A percentile compares a stretch with the other conserved stretches of the same genome.
These are phyloP conservation scores for Sphagnurus paluster DNA, from an alignment of 1,284 basidiomycete genomes.

Conservation along the genomic window DNA sequence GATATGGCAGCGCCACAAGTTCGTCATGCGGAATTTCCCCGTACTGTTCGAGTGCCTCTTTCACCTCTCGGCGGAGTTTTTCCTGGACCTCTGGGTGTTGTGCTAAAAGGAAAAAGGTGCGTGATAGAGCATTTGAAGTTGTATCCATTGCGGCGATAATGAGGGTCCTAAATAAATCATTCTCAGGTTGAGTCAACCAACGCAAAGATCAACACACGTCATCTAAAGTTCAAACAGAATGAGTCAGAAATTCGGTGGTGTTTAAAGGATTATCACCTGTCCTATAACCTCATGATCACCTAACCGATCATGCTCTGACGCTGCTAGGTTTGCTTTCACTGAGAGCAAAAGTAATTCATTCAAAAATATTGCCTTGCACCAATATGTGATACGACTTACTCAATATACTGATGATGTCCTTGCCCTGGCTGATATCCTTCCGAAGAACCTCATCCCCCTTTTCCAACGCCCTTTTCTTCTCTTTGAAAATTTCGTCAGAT, in stretches of 20 bases:
- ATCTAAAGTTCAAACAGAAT: neutral
- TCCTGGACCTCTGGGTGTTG: constrained; percentile 26
- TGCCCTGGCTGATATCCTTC: constrained; percentile 36
- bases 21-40: constrained; percentile 31
- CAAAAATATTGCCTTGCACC: no score
- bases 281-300: constrained; percentile 31
- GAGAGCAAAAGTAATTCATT: no score
- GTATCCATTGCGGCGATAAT: constrained; percentile 30
- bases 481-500: constrained; percentile 36
- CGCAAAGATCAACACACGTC: neutral
- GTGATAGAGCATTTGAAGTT: constrained; percentile 28
- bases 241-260: no score
- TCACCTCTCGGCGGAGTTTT: constrained; percentile 28
- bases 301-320: constrained; percentile 28
- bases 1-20: constrained; percentile 36
- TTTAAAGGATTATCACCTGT: constrained; percentile 12
- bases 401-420: constrained; percentile 48
- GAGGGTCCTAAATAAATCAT: constrained; percentile 9
- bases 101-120: constrained; percentile 25
- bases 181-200: neutral
- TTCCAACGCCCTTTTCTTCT: constrained; percentile 37
- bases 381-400: constrained; percentile 29
- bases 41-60: constrained; percentile 18
- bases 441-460: constrained; percentile 33
- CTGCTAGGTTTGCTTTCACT: constrained; percentile 34